Evolutionary conservation across 305 asterid genomes (phyloP).

Genomic region (Vinca major): DNA sequence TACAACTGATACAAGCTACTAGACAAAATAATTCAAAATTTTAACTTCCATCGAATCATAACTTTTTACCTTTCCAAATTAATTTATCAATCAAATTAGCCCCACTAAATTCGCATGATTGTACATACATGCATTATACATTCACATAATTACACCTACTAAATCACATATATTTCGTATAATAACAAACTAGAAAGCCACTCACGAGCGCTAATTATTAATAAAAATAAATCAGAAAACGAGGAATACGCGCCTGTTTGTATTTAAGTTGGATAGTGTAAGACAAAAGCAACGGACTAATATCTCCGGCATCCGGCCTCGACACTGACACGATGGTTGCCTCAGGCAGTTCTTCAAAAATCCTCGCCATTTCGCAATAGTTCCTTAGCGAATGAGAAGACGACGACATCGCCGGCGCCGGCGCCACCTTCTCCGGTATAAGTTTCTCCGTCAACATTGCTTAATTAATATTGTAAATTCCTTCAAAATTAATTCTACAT

Average conservation of each 20-base stretch:
- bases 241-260: conserved; percentile 46
- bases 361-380: conserved; percentile 34
- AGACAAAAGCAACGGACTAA: conserved; percentile 78
- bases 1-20: no score
- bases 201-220: no score
- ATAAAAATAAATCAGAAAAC: background rate
- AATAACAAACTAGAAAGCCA: background rate
- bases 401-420: conserved; percentile 31
- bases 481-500: background rate
- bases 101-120: background rate
- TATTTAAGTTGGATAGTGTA: conserved; percentile 73
- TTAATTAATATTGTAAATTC: background rate
- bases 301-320: conserved; percentile 68
- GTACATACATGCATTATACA: background rate
- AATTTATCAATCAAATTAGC: background rate
- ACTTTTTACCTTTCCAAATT: background rate
- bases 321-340: conserved; percentile 61
- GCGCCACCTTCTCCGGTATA: conserved; percentile 24
- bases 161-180: background rate
- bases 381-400: conserved; percentile 39
- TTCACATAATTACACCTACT: background rate
- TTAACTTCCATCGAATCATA: background rate
- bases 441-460: conserved; percentile 70
- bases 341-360: conserved; percentile 76
- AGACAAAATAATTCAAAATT: background rate